These are phyloP conservation scores for Glomus cerebriforme DNA, from an alignment of 192 early-diverging fungal species.

Conservation along the genomic window DNA sequence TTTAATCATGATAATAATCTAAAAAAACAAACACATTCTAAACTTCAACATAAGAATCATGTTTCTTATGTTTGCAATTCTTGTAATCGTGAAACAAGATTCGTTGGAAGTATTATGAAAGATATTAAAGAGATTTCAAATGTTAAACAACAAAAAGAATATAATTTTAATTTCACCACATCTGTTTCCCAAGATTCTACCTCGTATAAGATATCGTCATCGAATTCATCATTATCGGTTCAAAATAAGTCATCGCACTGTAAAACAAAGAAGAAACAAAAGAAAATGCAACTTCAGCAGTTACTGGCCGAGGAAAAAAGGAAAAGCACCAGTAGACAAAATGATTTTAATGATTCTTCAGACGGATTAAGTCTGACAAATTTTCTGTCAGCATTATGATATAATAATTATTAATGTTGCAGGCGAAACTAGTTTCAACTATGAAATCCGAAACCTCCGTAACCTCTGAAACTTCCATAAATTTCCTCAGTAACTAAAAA, in stretches of 20 bases:
- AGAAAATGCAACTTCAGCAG: constrained; percentile 17
- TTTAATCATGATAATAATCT: not conserved
- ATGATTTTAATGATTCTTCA: not conserved
- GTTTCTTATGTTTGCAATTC: constrained; percentile 41
- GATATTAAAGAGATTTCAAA: not conserved
- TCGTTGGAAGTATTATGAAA: constrained; percentile 35
- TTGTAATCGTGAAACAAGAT: constrained; percentile 40
- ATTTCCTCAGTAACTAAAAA: no score
- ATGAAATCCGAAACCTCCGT: no score
- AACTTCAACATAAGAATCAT: constrained; percentile 32
- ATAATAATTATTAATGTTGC: not conserved
- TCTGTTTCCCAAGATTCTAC: not conserved
- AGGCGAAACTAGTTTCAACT: no score
- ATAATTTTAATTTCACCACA: not conserved
- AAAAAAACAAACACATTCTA: constrained; percentile 33
- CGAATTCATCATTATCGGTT: not conserved
- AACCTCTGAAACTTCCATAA: no score
- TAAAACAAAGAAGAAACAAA: not conserved
- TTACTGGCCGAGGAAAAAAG: constrained; percentile 12
- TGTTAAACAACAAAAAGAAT: not conserved
- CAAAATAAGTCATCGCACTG: not conserved
- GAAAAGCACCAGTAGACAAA: not conserved
- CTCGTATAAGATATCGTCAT: not conserved
- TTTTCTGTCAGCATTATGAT: constrained; percentile 10
- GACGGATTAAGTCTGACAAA: not conserved